phyloP scores from a whole-genome alignment of 108 stramenopile species.

The Pseudonitzschia pungens region DNA sequence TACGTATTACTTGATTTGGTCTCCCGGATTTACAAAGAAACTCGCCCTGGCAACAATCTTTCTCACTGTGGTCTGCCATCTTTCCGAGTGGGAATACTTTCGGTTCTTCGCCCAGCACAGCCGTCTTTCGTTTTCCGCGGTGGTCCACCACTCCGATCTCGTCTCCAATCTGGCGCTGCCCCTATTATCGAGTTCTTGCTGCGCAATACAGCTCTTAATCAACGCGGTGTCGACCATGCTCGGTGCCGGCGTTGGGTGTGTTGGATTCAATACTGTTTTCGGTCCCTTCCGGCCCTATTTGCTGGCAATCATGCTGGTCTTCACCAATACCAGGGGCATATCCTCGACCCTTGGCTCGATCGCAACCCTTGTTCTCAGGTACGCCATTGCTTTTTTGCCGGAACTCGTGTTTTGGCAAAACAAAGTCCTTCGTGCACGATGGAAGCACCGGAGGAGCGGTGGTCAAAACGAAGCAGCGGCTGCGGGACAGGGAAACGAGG shows the following conservation, averaged over 20 bases:
- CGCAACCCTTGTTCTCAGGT: conserved; percentile 27
- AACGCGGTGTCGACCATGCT: conserved; percentile 49
- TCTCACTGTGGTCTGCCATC: not conserved
- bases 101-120: not conserved
- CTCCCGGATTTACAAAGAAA: conserved; percentile 28
- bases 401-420: conserved; percentile 64
- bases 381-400: conserved; percentile 62
- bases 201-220: conserved; percentile 69
- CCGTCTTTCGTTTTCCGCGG: not conserved
- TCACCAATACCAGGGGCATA: not conserved
- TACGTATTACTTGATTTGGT: conserved; percentile 37
- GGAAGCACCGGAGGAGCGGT: not conserved
- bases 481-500: not conserved
- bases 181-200: conserved; percentile 72
- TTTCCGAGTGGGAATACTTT: not conserved
- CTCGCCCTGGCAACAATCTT: conserved; percentile 18
- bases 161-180: conserved; percentile 45
- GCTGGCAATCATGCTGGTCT: conserved; percentile 34
- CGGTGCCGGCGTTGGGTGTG: conserved; percentile 63
- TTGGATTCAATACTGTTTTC: conserved; percentile 79
- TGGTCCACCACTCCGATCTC: not conserved
- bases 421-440: not conserved
- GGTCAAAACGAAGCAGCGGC: not conserved
- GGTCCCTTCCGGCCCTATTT: conserved; percentile 71
- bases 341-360: not conserved